Conservation (phyloP, 192 early-diverging fungal genomes). For the Backusella parvicylindrica region DNA sequence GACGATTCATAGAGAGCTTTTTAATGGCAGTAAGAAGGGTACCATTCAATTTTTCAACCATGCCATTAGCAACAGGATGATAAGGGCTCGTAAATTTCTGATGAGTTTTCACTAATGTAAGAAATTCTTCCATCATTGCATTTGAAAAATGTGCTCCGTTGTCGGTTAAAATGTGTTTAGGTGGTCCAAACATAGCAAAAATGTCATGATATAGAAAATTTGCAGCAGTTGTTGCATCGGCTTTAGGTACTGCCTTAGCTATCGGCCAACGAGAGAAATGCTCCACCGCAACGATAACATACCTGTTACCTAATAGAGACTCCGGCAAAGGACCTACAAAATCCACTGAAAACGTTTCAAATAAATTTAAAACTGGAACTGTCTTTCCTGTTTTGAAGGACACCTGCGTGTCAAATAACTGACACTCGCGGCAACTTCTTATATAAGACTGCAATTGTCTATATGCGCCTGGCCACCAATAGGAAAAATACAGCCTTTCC, state of each 20-base stretch:
- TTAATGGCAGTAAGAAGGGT: no score
- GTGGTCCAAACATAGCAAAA: not conserved
- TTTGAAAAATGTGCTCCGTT: not conserved
- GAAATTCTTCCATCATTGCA: not conserved
- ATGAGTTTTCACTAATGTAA: not conserved
- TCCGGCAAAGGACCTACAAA: not conserved
- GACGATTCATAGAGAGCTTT: no score
- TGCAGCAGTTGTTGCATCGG: not conserved
- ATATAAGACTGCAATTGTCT: no score
- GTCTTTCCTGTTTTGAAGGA: not conserved
- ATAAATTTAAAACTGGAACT: not conserved
- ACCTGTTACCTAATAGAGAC: no score
- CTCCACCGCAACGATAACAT: not conserved
- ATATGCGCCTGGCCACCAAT: no score
- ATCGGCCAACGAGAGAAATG: not conserved
- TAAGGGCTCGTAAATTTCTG: not conserved
- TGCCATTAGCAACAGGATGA: not conserved
- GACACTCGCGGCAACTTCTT: not conserved
- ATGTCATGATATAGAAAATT: not conserved
- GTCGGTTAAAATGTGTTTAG: not conserved
- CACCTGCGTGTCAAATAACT: not conserved
- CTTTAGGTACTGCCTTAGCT: not conserved
- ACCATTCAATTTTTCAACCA: no score
- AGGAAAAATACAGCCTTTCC: no score
- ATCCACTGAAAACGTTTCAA: not conserved